Evolutionary conservation across 1,139 yeast genomes (phyloP), one percentile per base, ranked within the genome.

Genomic region (Taiozyma onychis): DNA sequence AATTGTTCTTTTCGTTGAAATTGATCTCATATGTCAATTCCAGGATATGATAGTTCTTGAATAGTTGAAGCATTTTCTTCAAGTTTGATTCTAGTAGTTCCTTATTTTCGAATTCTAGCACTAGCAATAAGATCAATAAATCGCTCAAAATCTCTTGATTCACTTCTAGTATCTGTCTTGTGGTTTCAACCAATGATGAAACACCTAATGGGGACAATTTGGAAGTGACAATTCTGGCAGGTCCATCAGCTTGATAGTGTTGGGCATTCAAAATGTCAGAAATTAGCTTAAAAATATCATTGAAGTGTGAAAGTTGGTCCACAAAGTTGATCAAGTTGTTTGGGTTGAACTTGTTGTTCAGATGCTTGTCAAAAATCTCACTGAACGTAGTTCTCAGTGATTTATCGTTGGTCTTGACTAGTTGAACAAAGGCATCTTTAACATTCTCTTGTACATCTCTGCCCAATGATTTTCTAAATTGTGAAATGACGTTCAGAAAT

Each of bases 41-140:
- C 44, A 54, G 51, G 14, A 61, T 41, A 16, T 56, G 56, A 45
- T 57, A 57, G 5, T 53, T 53, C 44, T 55, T 50, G 39, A 56
- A 52, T 9, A 54, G 22, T 21, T 51, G 46, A 11, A 62, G 39
- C 6, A 61, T 48, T 39, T 54, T 53, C 10, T 43, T 47, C 9
- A 63, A 51, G 9, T 54, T 48, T 1, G 45, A 32, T 18, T 51
- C 52, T 3, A 61, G 39, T 14, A 54, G 48, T 11, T 50, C 52
- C 34, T 59, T 57, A n/a, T 59, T 57, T 18, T 60, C 61, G 47
- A 64, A 62, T 46, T 62, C 60, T 46, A 64, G 50, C 1, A 75
- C 68, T 27, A 74, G 54, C 35, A 75, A 57, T 35, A 76, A 57
- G 22, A 75, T 58, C 22, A 70, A 49, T 6, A 72, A 46, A 6